These are phyloP conservation scores for Talaromyces sp. DNA, from an alignment of 2,329 filamentous ascomycete species.

Conservation along the genomic window DNA sequence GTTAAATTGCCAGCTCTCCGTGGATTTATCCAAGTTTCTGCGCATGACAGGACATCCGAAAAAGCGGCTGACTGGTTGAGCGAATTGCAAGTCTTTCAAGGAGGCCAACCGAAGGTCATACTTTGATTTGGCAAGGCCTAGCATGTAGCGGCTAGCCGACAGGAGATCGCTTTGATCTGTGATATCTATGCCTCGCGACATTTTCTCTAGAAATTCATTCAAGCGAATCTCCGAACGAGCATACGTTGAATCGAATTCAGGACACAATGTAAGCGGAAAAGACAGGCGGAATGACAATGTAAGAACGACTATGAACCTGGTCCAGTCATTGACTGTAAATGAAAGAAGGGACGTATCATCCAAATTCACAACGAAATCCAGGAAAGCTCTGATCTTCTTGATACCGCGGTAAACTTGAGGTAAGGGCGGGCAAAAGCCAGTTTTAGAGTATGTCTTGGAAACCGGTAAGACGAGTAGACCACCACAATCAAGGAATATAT, in stretches of 20 bases:
- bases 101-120: conserved; percentile 13
- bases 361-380: conserved; percentile 1
- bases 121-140: conserved; percentile 11
- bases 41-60: not conserved
- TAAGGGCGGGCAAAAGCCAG: not conserved
- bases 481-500: conserved; percentile 15
- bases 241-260: conserved; percentile 6
- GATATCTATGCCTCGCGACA: conserved; percentile 8
- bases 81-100: not conserved
- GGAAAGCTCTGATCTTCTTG: conserved; percentile 11
- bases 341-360: conserved; percentile 12
- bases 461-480: conserved; percentile 12
- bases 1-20: not conserved
- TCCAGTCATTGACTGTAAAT: conserved; percentile 17
- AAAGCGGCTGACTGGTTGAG: not conserved
- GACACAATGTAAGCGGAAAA: conserved; percentile 3
- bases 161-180: conserved; percentile 10
- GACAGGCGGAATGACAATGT: conserved; percentile 16
- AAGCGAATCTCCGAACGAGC: conserved; percentile 13
- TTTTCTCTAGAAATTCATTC: conserved; percentile 7
- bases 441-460: conserved; percentile 3
- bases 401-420: not conserved
- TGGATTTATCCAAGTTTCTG: not conserved
- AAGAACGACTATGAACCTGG: conserved; percentile 9
- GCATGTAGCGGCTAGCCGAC: conserved; percentile 8